Evolutionary conservation across 495 filamentous ascomycete species (phyloP), one percentile per base, ranked within the genome.

Genomic region (Penicillium antarcticum): DNA sequence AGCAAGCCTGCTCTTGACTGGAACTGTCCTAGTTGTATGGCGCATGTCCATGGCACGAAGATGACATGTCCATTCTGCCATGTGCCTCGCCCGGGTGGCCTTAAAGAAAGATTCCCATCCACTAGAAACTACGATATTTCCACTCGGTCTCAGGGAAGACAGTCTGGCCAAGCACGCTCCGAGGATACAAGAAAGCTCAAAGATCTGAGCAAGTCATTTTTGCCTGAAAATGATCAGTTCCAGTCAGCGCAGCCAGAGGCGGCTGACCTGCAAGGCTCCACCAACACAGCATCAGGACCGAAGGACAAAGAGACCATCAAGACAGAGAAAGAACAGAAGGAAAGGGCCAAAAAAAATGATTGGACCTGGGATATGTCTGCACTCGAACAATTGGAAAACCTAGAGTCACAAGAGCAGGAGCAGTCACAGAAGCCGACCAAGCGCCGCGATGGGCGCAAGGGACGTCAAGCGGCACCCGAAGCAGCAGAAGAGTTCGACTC

Each of bases 401-500:
- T 44, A 5, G 60, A 62, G n/a, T 53, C 51, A 0, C 52, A 55
- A 35, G 44, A 53, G n/a, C 26, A 55, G n/a, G 38, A 36, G 13
- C 32, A 37, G 18, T 23, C 31, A 13, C 44, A 56, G 19, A 69
- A 67, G 14, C 24, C 51, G 8, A 14, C 55, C 5, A 71, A 67
- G 38, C 63, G 65, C 26, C 60, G 54, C 14, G 58, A 65, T 9
- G 53, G 46, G 13, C 63, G 65, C 19, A 65, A 57, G 52, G 53
- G 59, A 36, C 61, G 56, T 5, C 40, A 48, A 33, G n/a, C 42
- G 33, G 34, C 66, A 45, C 45, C 53, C 5, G 64, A 75, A 38
- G 63, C 73, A 40, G 61, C 71, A 37, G 68, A 78, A 37, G 68
- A 78, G 38, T 67, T 63, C 36, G 67, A 76, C 50, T 41, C 67